Percentiles rank a stretch among this genome's conserved stretches.
phyloP scores from a whole-genome alignment of 2,329 filamentous ascomycete genomes.

The Aschersonia sp. region DNA sequence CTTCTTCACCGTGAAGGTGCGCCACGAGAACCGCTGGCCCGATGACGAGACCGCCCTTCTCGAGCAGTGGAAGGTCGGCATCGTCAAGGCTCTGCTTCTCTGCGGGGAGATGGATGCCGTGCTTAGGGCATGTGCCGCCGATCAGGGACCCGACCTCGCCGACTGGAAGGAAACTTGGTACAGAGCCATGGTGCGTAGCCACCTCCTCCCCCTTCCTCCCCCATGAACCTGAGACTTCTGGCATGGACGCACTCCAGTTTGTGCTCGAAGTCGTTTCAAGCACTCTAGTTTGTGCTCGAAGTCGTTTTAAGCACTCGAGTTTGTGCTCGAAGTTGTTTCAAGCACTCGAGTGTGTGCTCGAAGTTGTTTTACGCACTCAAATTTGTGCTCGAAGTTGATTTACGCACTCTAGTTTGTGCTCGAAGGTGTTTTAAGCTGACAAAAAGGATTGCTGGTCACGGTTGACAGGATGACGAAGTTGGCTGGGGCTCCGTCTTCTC shows the following conservation, averaged over 20 bases:
- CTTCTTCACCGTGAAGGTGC: neutral
- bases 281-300: too few species aligned
- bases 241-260: too few species aligned
- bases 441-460: neutral
- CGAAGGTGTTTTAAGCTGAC: neutral
- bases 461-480: neutral
- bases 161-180: neutral
- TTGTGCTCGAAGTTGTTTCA: too few species aligned
- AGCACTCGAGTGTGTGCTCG: too few species aligned
- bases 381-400: too few species aligned
- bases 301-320: too few species aligned
- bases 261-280: too few species aligned
- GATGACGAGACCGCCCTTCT: neutral
- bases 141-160: neutral
- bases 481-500: slow-evolving; percentile 9
- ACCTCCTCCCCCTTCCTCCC: too few species aligned
- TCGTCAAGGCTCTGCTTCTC: slow-evolving; percentile 10
- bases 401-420: too few species aligned
- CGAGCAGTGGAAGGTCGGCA: slow-evolving; percentile 5
- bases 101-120: slow-evolving; percentile 9
- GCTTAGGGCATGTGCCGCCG: slow-evolving; percentile 5
- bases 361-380: too few species aligned
- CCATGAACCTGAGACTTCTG: too few species aligned
- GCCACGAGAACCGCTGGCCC: neutral
- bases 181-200: too few species aligned